A percentile compares a stretch with the other conserved stretches of the same genome.
phyloP scores from a whole-genome alignment of 1,139 yeast genomes.

The Yamadazyma sp. region DNA sequence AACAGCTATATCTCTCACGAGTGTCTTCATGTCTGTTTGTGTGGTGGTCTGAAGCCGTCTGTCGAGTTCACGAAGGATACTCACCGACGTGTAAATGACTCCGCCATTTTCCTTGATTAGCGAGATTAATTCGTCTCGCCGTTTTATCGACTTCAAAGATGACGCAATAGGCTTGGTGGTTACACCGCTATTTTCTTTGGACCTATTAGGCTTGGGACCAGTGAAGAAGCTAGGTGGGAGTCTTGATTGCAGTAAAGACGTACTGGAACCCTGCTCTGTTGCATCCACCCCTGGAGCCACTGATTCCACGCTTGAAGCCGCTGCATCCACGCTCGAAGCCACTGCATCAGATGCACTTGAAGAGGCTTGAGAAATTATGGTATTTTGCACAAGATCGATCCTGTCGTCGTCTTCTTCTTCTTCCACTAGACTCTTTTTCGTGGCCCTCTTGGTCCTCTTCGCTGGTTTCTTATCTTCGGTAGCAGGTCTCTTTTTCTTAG shows the following conservation, averaged over 20 bases:
- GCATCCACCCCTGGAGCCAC: too few species aligned
- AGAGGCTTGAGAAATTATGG: too few species aligned
- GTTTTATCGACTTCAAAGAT: conserved; percentile 26
- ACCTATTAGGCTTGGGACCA: not conserved
- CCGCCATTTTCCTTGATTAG: conserved; percentile 43
- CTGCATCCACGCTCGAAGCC: too few species aligned
- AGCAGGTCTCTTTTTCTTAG: conserved; percentile 15
- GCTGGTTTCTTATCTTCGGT: not conserved
- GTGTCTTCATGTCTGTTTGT: conserved; percentile 47
- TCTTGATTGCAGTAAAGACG: conserved; percentile 8
- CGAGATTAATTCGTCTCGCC: conserved; percentile 35
- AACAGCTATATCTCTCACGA: conserved; percentile 42
- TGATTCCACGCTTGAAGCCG: too few species aligned
- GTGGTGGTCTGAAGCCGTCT: conserved; percentile 34
- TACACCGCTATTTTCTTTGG: not conserved
- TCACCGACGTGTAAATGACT: conserved; percentile 36
- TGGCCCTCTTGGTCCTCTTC: not conserved
- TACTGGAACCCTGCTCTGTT: too few species aligned
- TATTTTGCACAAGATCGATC: too few species aligned
- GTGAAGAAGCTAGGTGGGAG: conserved; percentile 1
- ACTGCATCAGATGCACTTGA: too few species aligned
- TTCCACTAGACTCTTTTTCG: too few species aligned
- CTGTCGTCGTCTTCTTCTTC: not conserved
- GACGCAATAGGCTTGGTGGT: not conserved
- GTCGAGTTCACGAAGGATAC: conserved; percentile 38